These are phyloP conservation scores for Scheffersomyces quercinus DNA, from an alignment of 1,139 yeast species.

Conservation along the genomic window DNA sequence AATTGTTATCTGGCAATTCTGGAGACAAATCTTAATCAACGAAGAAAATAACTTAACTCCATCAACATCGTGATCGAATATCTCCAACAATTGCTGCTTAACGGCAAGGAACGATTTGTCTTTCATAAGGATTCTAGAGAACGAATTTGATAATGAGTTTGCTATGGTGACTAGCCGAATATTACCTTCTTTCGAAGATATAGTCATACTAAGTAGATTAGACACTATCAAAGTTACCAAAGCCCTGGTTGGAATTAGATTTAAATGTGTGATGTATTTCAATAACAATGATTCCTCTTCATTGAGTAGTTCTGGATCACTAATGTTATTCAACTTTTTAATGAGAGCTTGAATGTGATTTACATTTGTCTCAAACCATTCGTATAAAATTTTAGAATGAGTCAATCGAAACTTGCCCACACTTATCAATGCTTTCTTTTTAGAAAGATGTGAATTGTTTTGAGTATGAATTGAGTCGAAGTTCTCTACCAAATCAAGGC, in stretches of 20 bases:
- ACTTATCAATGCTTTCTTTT: slow-evolving; percentile 6
- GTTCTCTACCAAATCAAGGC: slow-evolving; percentile 18
- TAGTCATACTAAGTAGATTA: slow-evolving; percentile 19
- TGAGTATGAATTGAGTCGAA: slow-evolving; percentile 6
- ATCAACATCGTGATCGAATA: slow-evolving; percentile 20
- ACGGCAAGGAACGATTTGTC: slow-evolving; percentile 11
- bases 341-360: slow-evolving; percentile 5
- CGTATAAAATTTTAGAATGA: slow-evolving; percentile 10
- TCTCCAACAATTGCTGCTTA: slow-evolving; percentile 10
- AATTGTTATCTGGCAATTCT: slow-evolving; percentile 18
- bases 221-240: slow-evolving; percentile 24
- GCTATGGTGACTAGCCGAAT: slow-evolving; percentile 18
- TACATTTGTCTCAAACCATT: slow-evolving; percentile 14
- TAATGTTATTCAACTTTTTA: slow-evolving; percentile 4
- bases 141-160: slow-evolving; percentile 10
- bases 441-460: slow-evolving; percentile 2
- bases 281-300: slow-evolving; percentile 15
- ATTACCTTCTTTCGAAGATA: slow-evolving; percentile 17
- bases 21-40: slow-evolving; percentile 21
- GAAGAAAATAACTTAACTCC: slow-evolving; percentile 21
- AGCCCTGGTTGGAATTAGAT: slow-evolving; percentile 18
- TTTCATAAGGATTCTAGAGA: slow-evolving; percentile 14
- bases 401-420: slow-evolving; percentile 7
- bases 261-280: slow-evolving; percentile 18
- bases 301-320: not conserved